Evolutionary conservation across 2,329 filamentous ascomycete genomes (phyloP).

Genomic region (Stagonosporopsis vannaccii): DNA sequence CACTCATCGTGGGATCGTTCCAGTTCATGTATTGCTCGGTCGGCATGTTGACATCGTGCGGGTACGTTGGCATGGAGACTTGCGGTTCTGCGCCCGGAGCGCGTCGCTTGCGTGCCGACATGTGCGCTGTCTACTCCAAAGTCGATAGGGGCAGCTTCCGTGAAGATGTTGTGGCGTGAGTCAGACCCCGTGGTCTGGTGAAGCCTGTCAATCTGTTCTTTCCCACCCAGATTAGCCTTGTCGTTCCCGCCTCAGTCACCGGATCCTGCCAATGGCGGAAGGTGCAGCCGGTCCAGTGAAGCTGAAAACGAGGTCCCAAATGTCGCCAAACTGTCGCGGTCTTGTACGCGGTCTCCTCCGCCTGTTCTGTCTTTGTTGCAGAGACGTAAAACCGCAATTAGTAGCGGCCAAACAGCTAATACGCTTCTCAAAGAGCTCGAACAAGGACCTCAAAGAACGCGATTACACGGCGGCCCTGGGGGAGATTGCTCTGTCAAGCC

Average conservation of each 20-base stretch:
- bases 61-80: conserved; percentile 60
- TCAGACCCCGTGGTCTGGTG: conserved; percentile 10
- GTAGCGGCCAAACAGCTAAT: conserved; percentile 26
- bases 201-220: not conserved
- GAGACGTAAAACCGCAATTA: conserved; percentile 20
- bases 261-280: not conserved
- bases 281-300: not conserved
- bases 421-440: conserved; percentile 23
- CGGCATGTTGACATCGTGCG: conserved; percentile 54
- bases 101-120: conserved; percentile 69
- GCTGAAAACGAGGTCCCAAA: not conserved
- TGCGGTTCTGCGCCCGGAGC: conserved; percentile 75
- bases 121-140: conserved; percentile 19
- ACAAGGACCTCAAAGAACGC: conserved; percentile 11
- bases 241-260: conserved; percentile 4
- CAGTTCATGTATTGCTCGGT: conserved; percentile 48
- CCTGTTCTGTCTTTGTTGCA: conserved; percentile 27
- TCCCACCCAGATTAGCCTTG: conserved; percentile 7
- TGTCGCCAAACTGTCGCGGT: conserved; percentile 10
- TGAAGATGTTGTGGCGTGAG: not conserved
- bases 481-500: conserved; percentile 3
- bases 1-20: conserved; percentile 36
- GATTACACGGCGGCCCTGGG: not conserved
- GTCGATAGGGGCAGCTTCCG: not conserved
- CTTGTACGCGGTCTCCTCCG: conserved; percentile 22